Evolutionary conservation across 2,329 filamentous ascomycete species (phyloP).

Genomic region (Trichoderma sp.): DNA sequence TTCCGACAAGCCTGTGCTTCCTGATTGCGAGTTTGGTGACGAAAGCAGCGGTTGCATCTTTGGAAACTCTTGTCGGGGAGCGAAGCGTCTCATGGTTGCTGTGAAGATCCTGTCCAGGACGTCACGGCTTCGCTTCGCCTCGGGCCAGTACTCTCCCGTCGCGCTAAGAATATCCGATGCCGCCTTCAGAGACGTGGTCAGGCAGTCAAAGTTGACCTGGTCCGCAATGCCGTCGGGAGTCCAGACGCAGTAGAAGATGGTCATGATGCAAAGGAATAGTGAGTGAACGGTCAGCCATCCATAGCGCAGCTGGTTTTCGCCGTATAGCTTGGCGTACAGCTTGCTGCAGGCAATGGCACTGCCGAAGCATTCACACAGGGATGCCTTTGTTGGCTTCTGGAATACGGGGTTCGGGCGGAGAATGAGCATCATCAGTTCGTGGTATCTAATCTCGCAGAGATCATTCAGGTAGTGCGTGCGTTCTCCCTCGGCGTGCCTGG

Average conservation of each 20-base stretch:
- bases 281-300: constrained; percentile 54
- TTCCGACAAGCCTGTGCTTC: background rate
- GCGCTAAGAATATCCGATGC: constrained; percentile 53
- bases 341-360: constrained; percentile 48
- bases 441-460: constrained; percentile 50
- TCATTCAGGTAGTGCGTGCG: constrained; percentile 13
- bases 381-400: constrained; percentile 47
- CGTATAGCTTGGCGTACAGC: constrained; percentile 49
- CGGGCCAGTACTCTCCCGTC: constrained; percentile 55
- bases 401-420: constrained; percentile 56
- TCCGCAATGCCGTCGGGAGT: constrained; percentile 40
- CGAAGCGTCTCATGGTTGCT: constrained; percentile 23
- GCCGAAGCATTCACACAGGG: constrained; percentile 47
- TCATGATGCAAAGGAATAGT: constrained; percentile 51
- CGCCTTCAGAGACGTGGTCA: constrained; percentile 45
- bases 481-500: constrained; percentile 30
- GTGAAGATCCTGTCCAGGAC: constrained; percentile 41
- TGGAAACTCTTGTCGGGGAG: constrained; percentile 1
- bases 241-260: constrained; percentile 55
- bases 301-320: constrained; percentile 48
- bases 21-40: background rate
- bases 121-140: constrained; percentile 51
- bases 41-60: background rate
- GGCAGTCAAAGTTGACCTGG: constrained; percentile 18
- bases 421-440: constrained; percentile 52